Base-by-base conservation (phyloP, 164 flowering plant genomes). In the Euptelea pleiosperma region DNA sequence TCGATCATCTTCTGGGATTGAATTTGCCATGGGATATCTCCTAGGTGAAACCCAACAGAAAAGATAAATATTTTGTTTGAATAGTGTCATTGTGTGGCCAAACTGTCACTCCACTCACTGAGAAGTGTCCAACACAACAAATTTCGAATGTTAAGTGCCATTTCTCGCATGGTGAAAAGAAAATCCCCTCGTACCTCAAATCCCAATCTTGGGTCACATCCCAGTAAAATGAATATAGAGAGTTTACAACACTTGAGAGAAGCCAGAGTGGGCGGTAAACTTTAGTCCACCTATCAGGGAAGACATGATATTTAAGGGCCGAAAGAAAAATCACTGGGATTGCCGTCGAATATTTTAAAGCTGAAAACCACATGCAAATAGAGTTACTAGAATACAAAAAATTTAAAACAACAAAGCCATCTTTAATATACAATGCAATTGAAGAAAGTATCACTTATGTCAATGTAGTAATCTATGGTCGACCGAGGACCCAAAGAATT, bases 151-250 rank as follows among this genome's bases (percentile, higher is more conserved):
- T n/a, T n/a, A n/a, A n/a, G n/a, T n/a, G n/a, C n/a, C n/a, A n/a
- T n/a, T n/a, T n/a, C n/a, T n/a, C n/a, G n/a, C n/a, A n/a, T n/a
- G n/a, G n/a, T n/a, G n/a, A 44, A 35, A 18, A 46, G 16, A 57
- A 36, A 5, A 34, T 37, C 21, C 48, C 22, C 12, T 47, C 73
- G 67, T 83, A 93, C 98, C 98, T 84, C 69, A 93, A 62, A 68
- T 93, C 98, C 98, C 96, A 93, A 71, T 93, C 97, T 61, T 97
- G 82, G 16, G 81, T 83, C 36, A 93, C 74, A 64, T 93, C 98
- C 98, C 98, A 93, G 65, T 89, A 93, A 68, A 87, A 93, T 2
- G 97, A 93, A 75, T 89, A 93, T 54, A 77, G 58, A 25, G 97
- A 87, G 72, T 89, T 89, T 67, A 86, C 19, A 58, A 89, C 79